Evolutionary conservation across 1,284 basidiomycete genomes (phyloP), one percentile per base, ranked within the genome.

Genomic region (Sporisorium exsertum): DNA sequence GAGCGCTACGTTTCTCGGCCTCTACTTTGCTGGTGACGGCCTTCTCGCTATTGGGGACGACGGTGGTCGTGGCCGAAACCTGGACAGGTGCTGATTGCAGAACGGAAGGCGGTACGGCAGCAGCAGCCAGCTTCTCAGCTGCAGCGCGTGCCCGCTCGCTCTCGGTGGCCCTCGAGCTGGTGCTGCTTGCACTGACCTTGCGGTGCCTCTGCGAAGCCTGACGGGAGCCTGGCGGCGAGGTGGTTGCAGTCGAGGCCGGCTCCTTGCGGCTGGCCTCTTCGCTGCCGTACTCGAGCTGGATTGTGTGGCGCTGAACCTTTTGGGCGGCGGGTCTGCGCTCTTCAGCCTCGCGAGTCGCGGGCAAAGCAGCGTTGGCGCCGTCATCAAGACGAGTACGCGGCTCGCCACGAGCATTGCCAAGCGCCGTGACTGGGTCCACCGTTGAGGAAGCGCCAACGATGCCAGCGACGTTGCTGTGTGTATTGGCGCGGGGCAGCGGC

Each of bases 301-400:
- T 78, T 2, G 81, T 83, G 67, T 83, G 81, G 26, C 80, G 68
- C 69, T 83, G 81, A 35, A 71, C 64, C 66, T 83, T 83, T 27
- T 76, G 72, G 5, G 75, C 78, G 3, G 78, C 78, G 0, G 70
- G 50, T 24, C 52, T 64, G 53, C 67, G 72, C 29, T 64, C 52
- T 12, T 63, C 73, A 42, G 51, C 55, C 3, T 63, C 51, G 40
- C 32, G 50, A 29, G 56, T 42, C 32, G 66, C 50, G n/a, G 40
- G 40, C 18, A 43, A 20, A 3, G 54, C 10, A 42, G 40, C 55
- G 5, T 43, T 43, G 40, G 40, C 40, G 40, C 40, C 40, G n/a
- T 66, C 69, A 37, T 78, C 76, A 37, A 78, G 69, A 16, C 76
- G 64, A 24, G 76, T 78, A 20, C 76, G 68, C 2, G 76, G 76